Percentiles rank a stretch among this genome's conserved stretches.
Conservation (phyloP, 805 yeast species). For the Saturnispora zaruensis region DNA sequence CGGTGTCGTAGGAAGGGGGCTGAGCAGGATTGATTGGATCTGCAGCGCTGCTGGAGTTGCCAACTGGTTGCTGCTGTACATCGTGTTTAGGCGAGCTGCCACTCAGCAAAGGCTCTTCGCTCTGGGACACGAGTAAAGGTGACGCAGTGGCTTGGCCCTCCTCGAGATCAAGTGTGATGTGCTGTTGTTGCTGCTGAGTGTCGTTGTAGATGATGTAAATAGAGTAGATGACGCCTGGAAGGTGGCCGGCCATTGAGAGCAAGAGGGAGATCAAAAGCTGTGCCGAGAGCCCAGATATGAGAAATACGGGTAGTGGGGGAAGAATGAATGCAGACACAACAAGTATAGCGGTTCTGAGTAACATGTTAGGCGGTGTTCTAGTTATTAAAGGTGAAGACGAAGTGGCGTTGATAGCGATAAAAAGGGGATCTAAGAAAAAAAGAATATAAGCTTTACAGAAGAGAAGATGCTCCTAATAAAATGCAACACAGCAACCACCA, state of each 20-base stretch:
- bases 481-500: slow-evolving; percentile 9
- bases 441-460: not conserved
- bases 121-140: not conserved
- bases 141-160: not conserved
- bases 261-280: slow-evolving; percentile 40
- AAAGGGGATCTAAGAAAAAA: not conserved
- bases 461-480: not conserved
- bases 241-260: slow-evolving; percentile 39
- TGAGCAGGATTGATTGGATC: not conserved
- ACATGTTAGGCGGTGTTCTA: not conserved
- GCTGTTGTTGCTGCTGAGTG: not conserved
- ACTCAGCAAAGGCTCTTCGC: not conserved
- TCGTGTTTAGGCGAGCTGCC: not conserved
- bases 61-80: not conserved
- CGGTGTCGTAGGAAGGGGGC: slow-evolving; percentile 19
- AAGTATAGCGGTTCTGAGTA: slow-evolving; percentile 26
- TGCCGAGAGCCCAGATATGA: slow-evolving; percentile 51
- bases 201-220: slow-evolving; percentile 31
- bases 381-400: not conserved
- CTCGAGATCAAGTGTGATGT: not conserved
- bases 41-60: not conserved
- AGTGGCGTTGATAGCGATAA: not conserved
- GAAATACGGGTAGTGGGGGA: slow-evolving; percentile 69
- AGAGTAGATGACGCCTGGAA: slow-evolving; percentile 45
- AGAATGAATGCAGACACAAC: slow-evolving; percentile 52